Conservation (phyloP, 2,329 filamentous ascomycete genomes). For the Cladophialophora carrionii region DNA sequence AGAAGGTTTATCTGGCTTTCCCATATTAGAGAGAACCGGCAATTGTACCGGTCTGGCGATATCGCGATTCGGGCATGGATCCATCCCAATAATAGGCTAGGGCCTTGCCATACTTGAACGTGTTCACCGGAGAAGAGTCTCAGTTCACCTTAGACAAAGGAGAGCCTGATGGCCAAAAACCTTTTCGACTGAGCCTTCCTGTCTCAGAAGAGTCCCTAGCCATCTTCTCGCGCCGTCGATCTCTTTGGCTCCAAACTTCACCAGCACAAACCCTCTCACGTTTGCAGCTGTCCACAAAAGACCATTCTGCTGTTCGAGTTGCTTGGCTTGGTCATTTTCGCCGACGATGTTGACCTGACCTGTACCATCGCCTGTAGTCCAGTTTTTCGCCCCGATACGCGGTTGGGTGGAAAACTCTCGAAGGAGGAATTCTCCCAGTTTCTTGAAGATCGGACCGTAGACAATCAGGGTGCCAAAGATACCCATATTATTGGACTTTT, state of each 20-base stretch:
- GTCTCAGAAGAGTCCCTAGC: constrained; percentile 73
- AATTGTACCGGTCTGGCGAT: neutral
- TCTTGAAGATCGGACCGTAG: constrained; percentile 69
- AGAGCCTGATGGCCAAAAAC: constrained; percentile 80
- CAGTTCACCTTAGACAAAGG: constrained; percentile 69
- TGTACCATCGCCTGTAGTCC: constrained; percentile 49
- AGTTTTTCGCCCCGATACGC: constrained; percentile 80
- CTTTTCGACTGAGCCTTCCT: constrained; percentile 71
- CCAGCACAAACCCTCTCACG: constrained; percentile 79
- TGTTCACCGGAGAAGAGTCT: neutral
- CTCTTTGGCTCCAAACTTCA: constrained; percentile 84
- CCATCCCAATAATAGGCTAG: neutral
- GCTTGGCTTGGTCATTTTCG: constrained; percentile 34
- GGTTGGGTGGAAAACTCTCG: constrained; percentile 76
- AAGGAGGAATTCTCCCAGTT: constrained; percentile 73
- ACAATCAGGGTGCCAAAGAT: constrained; percentile 85
- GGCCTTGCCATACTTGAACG: neutral
- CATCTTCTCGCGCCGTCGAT: constrained; percentile 81
- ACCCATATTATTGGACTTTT: constrained; percentile 54
- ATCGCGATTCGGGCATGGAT: neutral
- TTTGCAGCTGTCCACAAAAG: constrained; percentile 81
- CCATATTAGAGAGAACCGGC: neutral
- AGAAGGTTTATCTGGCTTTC: neutral
- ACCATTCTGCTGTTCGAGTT: constrained; percentile 61
- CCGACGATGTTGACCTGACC: constrained; percentile 34